Base-by-base conservation (phyloP, 164 flowering plant genomes). In the Umbellularia californica region DNA sequence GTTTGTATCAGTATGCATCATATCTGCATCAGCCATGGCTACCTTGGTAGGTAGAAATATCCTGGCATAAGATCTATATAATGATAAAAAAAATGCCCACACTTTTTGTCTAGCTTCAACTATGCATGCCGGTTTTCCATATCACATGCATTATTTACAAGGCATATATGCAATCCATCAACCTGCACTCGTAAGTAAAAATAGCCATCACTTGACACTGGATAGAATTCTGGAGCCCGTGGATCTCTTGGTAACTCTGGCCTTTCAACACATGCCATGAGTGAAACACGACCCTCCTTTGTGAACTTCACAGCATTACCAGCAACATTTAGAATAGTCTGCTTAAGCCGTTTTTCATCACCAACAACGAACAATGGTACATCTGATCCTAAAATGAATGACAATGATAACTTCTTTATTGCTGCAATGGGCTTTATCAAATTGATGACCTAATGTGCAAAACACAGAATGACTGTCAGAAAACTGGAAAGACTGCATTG, bases 261-360 rank as follows among this genome's bases (percentile, higher is more conserved):
- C 74, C 89, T 90, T 50, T 89, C 93, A 70, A 90, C 80, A 85
- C 78, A 76, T 65, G 88, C 97, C 71, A 82, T 71, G 50, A 94
- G 76, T 23, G 89, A 79, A 70, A 94, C 83, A 82, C 81, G 82
- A 14, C 97, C 98, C 67, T 92, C 97, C 78, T 90, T 94, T 10
- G 96, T 82, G 78, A 90, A 94, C 75, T 94, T 94, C 71, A 92
- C 90, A 69, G 98, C 97, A 88, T 94, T 94, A 20, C 97, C 94
- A 76, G 86, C 87, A 83, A 92, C 84, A 86, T 92, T 92, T 70
- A 94, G 71, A 50, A 94, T 80, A 20, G 79, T 83, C 80, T 92
- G 98, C 92, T 87, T 85, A 17, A 94, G 88, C 58, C 94, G 88
- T 74, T 91, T 89, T 76, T 94, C 98, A 92, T 94, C 98, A 67